These are phyloP conservation scores for Castanea mollissima DNA, from an alignment of 306 rosid genomes.

Conservation along the genomic window DNA sequence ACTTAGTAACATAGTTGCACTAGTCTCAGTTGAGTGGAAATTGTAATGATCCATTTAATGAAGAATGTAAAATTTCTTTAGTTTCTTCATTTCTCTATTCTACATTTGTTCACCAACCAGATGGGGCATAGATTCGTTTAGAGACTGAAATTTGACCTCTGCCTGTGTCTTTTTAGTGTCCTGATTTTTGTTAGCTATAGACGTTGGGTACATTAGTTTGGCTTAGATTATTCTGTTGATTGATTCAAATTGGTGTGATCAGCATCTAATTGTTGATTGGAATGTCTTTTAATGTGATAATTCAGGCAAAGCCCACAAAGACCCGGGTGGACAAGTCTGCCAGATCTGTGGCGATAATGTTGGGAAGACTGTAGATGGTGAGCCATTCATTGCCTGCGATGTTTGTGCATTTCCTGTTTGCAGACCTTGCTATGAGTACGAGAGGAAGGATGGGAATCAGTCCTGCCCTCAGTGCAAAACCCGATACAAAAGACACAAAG, in stretches of 20 bases:
- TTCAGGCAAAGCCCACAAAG: conserved; percentile 58
- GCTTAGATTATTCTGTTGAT: neutral
- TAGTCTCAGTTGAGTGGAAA: neutral
- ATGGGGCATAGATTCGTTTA: neutral
- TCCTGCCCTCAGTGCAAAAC: conserved; percentile 98
- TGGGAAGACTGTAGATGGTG: conserved; percentile 65
- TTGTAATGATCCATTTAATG: neutral
- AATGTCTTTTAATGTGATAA: conserved; percentile 5
- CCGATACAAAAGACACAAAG: conserved; percentile 80
- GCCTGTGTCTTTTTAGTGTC: neutral
- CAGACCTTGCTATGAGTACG: conserved; percentile 93
- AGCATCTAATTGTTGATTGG: neutral
- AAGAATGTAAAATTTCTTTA: neutral
- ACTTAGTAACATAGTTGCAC: neutral
- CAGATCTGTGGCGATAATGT: conserved; percentile 92
- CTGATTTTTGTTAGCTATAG: neutral
- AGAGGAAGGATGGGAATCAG: conserved; percentile 95
- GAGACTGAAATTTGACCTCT: neutral
- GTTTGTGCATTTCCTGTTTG: conserved; percentile 93
- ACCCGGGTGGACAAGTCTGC: conserved; percentile 63
- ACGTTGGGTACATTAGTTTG: neutral
- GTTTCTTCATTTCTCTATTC: neutral
- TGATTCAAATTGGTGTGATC: conserved; percentile 3
- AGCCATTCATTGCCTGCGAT: conserved; percentile 70
- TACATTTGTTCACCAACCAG: neutral